These are phyloP conservation scores for Kwoniella sp. DNA, from an alignment of 768 basidiomycete species.

Conservation along the genomic window DNA sequence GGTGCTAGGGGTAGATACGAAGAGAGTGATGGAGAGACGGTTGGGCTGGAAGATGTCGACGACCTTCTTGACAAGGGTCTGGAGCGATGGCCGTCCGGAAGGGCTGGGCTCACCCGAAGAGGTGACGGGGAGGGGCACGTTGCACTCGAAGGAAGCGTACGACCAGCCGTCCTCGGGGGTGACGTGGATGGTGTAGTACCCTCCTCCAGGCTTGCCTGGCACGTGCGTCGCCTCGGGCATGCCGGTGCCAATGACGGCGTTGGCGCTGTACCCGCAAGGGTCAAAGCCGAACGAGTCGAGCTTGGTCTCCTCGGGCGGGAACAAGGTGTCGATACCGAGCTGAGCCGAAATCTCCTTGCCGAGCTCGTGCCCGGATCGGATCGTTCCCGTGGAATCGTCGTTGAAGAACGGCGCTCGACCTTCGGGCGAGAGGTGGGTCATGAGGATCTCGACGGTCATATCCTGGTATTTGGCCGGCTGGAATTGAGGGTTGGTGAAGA, in stretches of 20 bases:
- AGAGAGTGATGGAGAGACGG: conserved; percentile 77
- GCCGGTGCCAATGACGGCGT: conserved; percentile 70
- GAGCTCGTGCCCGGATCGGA: conserved; percentile 54
- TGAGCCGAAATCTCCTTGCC: conserved; percentile 58
- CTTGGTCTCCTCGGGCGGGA: conserved; percentile 70
- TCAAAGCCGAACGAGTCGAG: conserved; percentile 90
- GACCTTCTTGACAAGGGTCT: conserved; percentile 77
- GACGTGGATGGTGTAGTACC: conserved; percentile 97
- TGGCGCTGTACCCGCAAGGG: conserved; percentile 94
- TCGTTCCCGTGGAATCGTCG: conserved; percentile 4
- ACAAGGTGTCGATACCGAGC: conserved; percentile 76
- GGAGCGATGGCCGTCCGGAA: conserved; percentile 60
- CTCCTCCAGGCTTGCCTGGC: conserved; percentile 58
- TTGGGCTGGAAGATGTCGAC: conserved; percentile 89
- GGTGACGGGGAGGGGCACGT: conserved; percentile 61
- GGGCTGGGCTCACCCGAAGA: conserved; percentile 31
- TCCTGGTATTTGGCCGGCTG: conserved; percentile 56
- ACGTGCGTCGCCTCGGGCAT: conserved; percentile 37
- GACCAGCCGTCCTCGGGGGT: conserved; percentile 98
- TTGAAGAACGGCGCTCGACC: conserved; percentile 68
- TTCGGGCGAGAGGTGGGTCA: conserved; percentile 76
- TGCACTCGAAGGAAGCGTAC: conserved; percentile 98
- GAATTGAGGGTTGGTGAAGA: background rate
- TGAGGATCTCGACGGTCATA: conserved; percentile 95
- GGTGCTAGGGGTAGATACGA: conserved; percentile 58